Percentiles rank a stretch among this genome's conserved stretches.
These are phyloP conservation scores for Metschnikowia reukaufii DNA, from an alignment of 805 yeast species.

Conservation along the genomic window DNA sequence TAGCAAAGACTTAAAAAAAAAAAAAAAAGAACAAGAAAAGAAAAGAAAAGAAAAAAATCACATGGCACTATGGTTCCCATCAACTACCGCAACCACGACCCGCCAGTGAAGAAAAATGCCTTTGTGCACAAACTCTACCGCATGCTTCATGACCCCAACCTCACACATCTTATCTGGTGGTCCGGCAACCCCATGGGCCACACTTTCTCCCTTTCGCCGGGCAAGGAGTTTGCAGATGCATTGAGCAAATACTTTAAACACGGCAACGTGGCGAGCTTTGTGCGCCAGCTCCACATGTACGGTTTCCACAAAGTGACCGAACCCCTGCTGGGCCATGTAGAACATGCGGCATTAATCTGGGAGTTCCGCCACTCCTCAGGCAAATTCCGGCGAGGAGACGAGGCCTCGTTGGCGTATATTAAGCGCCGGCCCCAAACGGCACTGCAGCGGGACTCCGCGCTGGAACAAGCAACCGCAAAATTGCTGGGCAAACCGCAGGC, in stretches of 20 bases:
- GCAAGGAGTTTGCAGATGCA: constrained; percentile 58
- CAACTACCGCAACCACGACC: constrained; percentile 16
- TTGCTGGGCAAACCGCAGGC: not conserved
- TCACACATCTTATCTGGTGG: constrained; percentile 45
- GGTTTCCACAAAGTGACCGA: constrained; percentile 85
- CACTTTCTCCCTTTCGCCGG: constrained; percentile 65
- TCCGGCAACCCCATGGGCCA: constrained; percentile 44
- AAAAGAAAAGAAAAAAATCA: not conserved
- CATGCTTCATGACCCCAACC: constrained; percentile 37
- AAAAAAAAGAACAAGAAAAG: not conserved
- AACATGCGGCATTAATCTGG: constrained; percentile 45
- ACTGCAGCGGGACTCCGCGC: constrained; percentile 20
- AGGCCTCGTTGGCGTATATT: constrained; percentile 43
- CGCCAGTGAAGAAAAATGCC: constrained; percentile 50
- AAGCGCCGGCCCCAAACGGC: constrained; percentile 49
- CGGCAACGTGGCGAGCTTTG: constrained; percentile 90
- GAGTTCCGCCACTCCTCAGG: constrained; percentile 57
- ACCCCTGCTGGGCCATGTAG: constrained; percentile 22
- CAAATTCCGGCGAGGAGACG: constrained; percentile 49
- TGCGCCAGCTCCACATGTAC: constrained; percentile 93
- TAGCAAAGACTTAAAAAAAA: not conserved
- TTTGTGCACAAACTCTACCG: constrained; percentile 52
- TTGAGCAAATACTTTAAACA: constrained; percentile 84
- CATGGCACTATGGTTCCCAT: constrained; percentile 1
- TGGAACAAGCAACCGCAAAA: not conserved